Evolutionary conservation across 2,329 filamentous ascomycete genomes (phyloP).

Genomic region (Aspergillus latus): DNA sequence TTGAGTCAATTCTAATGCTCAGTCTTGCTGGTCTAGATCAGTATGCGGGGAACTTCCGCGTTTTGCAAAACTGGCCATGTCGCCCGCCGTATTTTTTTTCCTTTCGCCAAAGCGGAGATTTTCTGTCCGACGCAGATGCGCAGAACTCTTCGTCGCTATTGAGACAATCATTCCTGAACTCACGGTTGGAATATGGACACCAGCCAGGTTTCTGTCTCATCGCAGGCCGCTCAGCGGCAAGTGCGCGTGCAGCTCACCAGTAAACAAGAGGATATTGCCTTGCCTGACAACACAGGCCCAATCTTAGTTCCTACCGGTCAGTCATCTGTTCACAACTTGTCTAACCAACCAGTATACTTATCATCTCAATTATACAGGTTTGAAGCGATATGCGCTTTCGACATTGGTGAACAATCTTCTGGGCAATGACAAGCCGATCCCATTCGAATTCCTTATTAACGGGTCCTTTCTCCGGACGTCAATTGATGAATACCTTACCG

Average conservation of each 20-base stretch:
- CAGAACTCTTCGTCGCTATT: constrained; percentile 1
- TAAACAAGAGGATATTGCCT: constrained; percentile 53
- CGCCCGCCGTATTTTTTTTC: constrained; percentile 42
- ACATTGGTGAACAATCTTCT: constrained; percentile 64
- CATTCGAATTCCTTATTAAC: constrained; percentile 90
- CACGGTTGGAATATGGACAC: constrained; percentile 27
- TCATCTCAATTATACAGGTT: constrained; percentile 35
- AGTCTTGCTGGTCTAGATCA: background rate
- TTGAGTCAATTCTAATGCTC: background rate
- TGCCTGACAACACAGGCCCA: constrained; percentile 55
- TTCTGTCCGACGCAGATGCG: constrained; percentile 16
- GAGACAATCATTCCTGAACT: constrained; percentile 1
- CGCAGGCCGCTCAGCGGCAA: constrained; percentile 43
- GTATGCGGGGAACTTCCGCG: constrained; percentile 30
- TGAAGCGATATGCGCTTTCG: constrained; percentile 61
- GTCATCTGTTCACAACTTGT: constrained; percentile 15
- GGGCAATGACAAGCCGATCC: constrained; percentile 52
- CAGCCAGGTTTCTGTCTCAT: constrained; percentile 21
- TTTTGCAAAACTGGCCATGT: constrained; percentile 42
- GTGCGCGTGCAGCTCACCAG: constrained; percentile 57
- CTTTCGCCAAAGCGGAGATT: constrained; percentile 24
- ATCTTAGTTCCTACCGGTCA: constrained; percentile 60
- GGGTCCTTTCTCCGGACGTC: constrained; percentile 87
- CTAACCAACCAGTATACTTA: constrained; percentile 15
- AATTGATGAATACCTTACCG: constrained; percentile 83